Evolutionary conservation across 2,329 filamentous ascomycete genomes (phyloP), one percentile per base, ranked within the genome.

Genomic region (Cladosporium oxysporum): DNA sequence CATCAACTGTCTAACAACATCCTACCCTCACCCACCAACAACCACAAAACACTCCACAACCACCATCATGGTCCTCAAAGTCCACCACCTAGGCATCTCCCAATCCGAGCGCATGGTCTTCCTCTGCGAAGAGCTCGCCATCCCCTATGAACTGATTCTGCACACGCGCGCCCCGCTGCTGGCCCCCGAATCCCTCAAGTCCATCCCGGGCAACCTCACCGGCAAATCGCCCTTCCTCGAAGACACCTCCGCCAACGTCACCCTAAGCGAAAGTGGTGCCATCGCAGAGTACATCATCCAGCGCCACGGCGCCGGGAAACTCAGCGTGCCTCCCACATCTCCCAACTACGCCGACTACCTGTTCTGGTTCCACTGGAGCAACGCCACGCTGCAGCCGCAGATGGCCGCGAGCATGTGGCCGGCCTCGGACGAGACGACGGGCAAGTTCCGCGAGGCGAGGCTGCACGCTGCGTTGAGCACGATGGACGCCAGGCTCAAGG

Each of bases 91-190:
- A 16, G 58, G 71, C 5, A 69, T 80, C 73, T 87, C 85, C 12
- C 87, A 90, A 73, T 88, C 87, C 23, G 88, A 90, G 73, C 85
- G 87, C 41, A 81, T 89, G 50, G 76, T 84, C 70, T 90, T 85
- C 83, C 83, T 90, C 44, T 85, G 85, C 72, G 87, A 90, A 75
- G 88, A 90, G 73, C 83, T 90, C 26, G 74, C 76, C 53, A 76
- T 90, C 61, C 74, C 79, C 2, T 89, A 90, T 73, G 73, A 78
- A 0, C 74, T 85, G 16, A 76, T 77, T 59, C 74, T 76, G 33
- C 80, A 85, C 77, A 69, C 78, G 50, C 82, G 83, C 55, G 73
- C 73, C 28, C 83, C 86, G 69, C 21, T 74, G 26, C 71, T 77
- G 18, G 68, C 71, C 0, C 70, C 73, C n/a, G 71, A 73, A 11